Evolutionary conservation across 2,329 filamentous ascomycete species (phyloP).

Genomic region (Microcera coccophila): DNA sequence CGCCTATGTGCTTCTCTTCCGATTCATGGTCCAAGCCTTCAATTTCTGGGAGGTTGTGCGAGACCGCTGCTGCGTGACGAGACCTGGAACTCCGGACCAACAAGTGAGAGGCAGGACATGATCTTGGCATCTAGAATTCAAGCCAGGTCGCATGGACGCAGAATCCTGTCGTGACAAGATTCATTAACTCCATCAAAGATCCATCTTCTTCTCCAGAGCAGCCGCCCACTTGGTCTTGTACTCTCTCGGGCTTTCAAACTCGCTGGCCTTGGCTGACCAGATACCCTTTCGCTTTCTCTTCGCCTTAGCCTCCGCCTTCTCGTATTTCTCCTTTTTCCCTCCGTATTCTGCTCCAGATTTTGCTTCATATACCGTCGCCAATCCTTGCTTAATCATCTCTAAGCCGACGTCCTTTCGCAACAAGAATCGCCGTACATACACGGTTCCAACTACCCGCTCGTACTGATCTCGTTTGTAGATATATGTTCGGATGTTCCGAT

Average conservation of each 20-base stretch:
- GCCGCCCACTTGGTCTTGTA: slow-evolving; percentile 62
- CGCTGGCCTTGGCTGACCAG: slow-evolving; percentile 64
- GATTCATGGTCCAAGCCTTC: no score
- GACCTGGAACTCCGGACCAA: no score
- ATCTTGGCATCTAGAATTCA: neutral
- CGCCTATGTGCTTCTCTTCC: no score
- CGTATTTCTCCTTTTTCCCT: slow-evolving; percentile 60
- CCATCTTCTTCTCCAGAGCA: no score
- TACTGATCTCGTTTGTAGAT: slow-evolving; percentile 89
- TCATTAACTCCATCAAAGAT: neutral
- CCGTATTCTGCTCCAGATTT: slow-evolving; percentile 90
- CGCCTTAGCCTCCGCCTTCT: slow-evolving; percentile 62
- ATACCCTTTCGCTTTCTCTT: slow-evolving; percentile 64
- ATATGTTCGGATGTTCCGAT: slow-evolving; percentile 73
- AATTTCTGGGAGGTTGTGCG: no score
- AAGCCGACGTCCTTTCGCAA: slow-evolving; percentile 77
- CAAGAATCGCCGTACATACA: slow-evolving; percentile 66
- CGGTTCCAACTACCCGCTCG: slow-evolving; percentile 82
- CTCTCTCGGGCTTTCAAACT: slow-evolving; percentile 78
- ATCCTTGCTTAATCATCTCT: slow-evolving; percentile 79
- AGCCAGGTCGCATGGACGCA: neutral
- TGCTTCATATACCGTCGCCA: slow-evolving; percentile 91
- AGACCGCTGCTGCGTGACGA: no score
- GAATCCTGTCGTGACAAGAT: neutral
- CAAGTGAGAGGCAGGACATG: neutral